Evolutionary conservation across 768 basidiomycete genomes (phyloP), one percentile per base, ranked within the genome.

Genomic region (Candolleomyces aberdarensis): DNA sequence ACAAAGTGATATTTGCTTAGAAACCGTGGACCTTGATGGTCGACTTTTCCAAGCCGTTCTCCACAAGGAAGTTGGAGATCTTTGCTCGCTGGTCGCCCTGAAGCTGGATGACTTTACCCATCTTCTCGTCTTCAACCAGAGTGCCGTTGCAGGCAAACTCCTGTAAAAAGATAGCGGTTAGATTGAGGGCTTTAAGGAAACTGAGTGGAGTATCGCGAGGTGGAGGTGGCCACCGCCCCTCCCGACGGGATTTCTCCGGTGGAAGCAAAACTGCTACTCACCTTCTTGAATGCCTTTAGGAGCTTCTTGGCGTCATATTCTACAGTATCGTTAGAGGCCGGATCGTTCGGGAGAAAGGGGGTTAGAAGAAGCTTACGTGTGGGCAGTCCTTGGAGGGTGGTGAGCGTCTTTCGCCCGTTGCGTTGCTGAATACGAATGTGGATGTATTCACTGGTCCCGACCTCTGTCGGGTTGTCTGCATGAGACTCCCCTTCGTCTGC

Each of bases 141-240:
- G 91, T 96, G 67, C 97, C 97, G 77, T 99, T 99, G 81, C 96
- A 98, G 65, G 96, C 96, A 67, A 98, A 97, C 82, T 97, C 94
- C 94, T 96, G 66, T 11, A 54, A 41, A 46, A 52, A 61, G 17
- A 54, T 9, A n/a, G 65, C 47, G 49, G 14, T 29, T 17, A 22
- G 20, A 51, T 14, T 26, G 22, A 7, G 26, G 4, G 43, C 4
- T 4, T 22, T 31, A 7, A n/a, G 19, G 46, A 47, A 17, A n/a
- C 10, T 47, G 26, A 22, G 49, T 29, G 49, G 20, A 31, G 14
- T 22, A 51, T 31, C n/a, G 49, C 9, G 26, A 29, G 49, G 14
- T n/a, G 26, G 52, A 17, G 29, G 26, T 17, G 52, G 26, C 26
- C 29, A n/a, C 32, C 26, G 26, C 26, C 15, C 17, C 15, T 46